Conservation (phyloP, 164 flowering plant species). For the Brasenia schreberi region DNA sequence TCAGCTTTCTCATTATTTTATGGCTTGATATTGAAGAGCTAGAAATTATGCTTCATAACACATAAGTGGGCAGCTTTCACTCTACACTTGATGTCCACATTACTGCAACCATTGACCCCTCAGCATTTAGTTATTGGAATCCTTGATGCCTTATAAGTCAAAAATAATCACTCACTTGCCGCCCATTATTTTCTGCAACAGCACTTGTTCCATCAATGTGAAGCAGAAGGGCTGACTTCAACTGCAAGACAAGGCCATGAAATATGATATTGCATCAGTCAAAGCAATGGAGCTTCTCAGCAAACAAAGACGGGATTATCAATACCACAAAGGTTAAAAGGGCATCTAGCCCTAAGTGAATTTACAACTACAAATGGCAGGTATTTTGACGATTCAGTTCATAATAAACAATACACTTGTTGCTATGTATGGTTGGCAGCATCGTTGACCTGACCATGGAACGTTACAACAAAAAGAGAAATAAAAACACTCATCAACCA, state of each 20-base stretch:
- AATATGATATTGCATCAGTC: neutral
- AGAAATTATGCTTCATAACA: too few relatives aligned
- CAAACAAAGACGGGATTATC: neutral
- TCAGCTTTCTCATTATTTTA: neutral
- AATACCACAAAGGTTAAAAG: neutral
- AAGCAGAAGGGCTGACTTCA: conserved; percentile 72
- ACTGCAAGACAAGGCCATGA: conserved; percentile 22
- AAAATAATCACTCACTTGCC: conserved; percentile 41
- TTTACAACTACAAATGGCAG: neutral
- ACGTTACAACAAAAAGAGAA: too few relatives aligned
- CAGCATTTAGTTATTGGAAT: neutral
- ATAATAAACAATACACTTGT: too few relatives aligned
- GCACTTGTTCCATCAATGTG: conserved; percentile 79
- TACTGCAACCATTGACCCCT: too few relatives aligned
- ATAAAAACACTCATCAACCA: too few relatives aligned
- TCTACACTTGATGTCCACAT: neutral
- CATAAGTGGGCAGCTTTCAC: neutral
- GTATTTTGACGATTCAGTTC: neutral
- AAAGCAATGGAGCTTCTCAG: neutral
- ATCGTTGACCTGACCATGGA: too few relatives aligned
- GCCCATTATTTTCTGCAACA: conserved; percentile 85
- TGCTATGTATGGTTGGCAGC: too few relatives aligned
- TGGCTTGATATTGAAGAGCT: too few relatives aligned
- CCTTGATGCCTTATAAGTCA: neutral
- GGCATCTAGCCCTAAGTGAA: neutral